Conservation (phyloP, 257 asterid genomes). For the Penstemon davidsonii region DNA sequence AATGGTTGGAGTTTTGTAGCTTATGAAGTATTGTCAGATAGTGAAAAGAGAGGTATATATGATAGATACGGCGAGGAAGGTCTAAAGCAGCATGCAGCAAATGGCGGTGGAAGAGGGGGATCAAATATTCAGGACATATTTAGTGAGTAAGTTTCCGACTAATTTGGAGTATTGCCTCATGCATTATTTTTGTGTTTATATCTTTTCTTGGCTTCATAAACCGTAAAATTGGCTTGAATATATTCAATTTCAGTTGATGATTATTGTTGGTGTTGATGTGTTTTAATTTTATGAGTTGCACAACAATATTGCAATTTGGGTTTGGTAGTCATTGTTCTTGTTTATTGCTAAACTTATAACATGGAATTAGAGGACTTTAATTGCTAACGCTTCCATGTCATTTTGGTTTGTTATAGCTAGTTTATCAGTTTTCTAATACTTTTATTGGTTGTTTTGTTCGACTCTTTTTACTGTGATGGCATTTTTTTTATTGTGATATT, state of each 20-base stretch:
- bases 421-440: too few species aligned
- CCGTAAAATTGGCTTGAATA: background rate
- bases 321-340: background rate
- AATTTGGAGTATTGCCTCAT: too few species aligned
- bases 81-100: conserved; percentile 64
- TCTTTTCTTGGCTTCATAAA: conserved; percentile 5
- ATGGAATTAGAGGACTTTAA: background rate
- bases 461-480: background rate
- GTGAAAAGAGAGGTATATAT: conserved; percentile 61
- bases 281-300: background rate
- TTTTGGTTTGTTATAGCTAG: too few species aligned
- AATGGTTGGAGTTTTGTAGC: conserved; percentile 49
- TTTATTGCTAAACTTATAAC: background rate
- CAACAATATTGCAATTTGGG: background rate
- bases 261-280: conserved; percentile 1
- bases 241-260: background rate
- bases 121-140: conserved; percentile 68
- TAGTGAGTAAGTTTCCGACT: conserved; percentile 47
- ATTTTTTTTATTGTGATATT: background rate
- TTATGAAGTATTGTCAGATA: conserved; percentile 77
- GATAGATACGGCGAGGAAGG: conserved; percentile 70
- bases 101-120: conserved; percentile 60
- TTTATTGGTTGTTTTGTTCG: background rate
- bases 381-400: background rate
- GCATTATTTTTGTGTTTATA: background rate